Evolutionary conservation across 2,329 filamentous ascomycete species (phyloP).

Genomic region (Colletotrichum higginsianum): DNA sequence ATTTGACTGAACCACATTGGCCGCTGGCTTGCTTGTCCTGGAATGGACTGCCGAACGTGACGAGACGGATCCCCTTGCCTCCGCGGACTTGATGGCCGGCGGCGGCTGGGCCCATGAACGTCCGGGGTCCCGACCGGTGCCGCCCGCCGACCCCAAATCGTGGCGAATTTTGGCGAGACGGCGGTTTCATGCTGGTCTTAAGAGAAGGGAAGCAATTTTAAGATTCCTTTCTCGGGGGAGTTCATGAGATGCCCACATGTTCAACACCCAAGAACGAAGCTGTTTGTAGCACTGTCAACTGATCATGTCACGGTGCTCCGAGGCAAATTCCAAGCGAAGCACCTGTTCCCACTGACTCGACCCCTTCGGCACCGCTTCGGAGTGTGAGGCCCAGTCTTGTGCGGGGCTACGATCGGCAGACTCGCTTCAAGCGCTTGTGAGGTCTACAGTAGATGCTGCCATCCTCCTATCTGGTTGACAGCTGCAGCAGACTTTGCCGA

Average conservation of each 20-base stretch:
- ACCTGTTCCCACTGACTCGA: no score
- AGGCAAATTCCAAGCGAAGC: not conserved
- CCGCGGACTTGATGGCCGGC: not conserved
- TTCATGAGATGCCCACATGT: not conserved
- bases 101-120: not conserved
- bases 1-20: not conserved
- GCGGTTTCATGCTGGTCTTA: not conserved
- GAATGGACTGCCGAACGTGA: slow-evolving; percentile 11
- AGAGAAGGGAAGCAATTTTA: no score
- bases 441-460: not conserved
- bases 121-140: not conserved
- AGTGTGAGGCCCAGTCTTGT: not conserved
- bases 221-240: not conserved
- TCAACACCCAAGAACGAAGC: not conserved
- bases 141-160: not conserved
- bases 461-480: not conserved
- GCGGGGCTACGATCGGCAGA: slow-evolving; percentile 17
- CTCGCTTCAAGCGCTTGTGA: not conserved
- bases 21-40: not conserved
- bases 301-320: not conserved
- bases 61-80: not conserved
- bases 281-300: no score
- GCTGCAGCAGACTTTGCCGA: slow-evolving; percentile 14
- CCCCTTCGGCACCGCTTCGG: not conserved
- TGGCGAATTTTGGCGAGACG: not conserved